Percentiles rank a stretch among this genome's conserved stretches.
phyloP scores from a whole-genome alignment of 805 yeast species.

The Candida anglica region DNA sequence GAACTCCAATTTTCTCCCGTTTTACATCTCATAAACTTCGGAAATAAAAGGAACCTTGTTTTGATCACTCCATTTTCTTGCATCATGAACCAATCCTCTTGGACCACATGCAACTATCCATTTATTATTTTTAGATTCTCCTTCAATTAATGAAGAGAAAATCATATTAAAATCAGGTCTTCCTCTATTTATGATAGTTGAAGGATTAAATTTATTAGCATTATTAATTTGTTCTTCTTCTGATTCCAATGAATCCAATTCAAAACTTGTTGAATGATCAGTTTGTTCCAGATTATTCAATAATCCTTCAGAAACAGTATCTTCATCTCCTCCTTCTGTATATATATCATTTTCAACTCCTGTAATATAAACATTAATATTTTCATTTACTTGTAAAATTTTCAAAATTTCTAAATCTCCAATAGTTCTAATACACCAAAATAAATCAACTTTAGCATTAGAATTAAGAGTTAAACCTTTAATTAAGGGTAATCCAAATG shows the following conservation, averaged over 20 bases:
- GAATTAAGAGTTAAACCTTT: constrained; percentile 28
- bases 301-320: no score
- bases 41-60: constrained; percentile 35
- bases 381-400: constrained; percentile 25
- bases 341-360: no score
- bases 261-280: not conserved
- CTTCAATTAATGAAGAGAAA: constrained; percentile 22
- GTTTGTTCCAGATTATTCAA: not conserved
- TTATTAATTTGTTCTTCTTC: constrained; percentile 4
- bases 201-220: constrained; percentile 7
- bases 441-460: constrained; percentile 29
- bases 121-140: constrained; percentile 32
- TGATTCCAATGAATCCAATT: not conserved
- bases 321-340: no score
- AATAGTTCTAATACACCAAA: constrained; percentile 52
- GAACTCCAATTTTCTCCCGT: no score
- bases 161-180: constrained; percentile 41
- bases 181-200: constrained; percentile 22
- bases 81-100: constrained; percentile 35
- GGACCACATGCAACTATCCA: constrained; percentile 66
- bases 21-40: constrained; percentile 40
- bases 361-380: constrained; percentile 38
- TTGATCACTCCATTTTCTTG: constrained; percentile 30
- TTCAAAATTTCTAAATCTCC: constrained; percentile 46
- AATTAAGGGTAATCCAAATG: constrained; percentile 55